Percentiles rank a stretch among this genome's conserved stretches.
Evolutionary conservation across 2,329 filamentous ascomycete genomes (phyloP).

Genomic region (Coleophoma eucalyptorum): DNA sequence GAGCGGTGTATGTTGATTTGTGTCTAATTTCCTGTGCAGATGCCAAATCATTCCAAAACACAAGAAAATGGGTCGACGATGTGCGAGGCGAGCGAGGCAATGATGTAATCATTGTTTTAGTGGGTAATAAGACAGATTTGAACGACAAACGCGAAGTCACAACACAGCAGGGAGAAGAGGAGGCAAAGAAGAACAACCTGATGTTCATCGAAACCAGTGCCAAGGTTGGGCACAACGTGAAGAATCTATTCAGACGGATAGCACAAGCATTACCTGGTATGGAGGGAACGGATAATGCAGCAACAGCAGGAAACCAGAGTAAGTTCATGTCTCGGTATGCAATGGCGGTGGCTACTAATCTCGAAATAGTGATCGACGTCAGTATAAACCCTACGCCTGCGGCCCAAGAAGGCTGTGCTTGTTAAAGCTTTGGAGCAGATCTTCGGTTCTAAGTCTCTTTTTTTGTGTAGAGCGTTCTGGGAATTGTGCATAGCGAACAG

Average conservation of each 20-base stretch:
- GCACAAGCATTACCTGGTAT: slow-evolving; percentile 96
- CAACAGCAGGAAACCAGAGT: slow-evolving; percentile 74
- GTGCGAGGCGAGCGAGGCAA: slow-evolving; percentile 94
- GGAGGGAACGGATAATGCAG: slow-evolving; percentile 83
- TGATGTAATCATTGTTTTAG: slow-evolving; percentile 97
- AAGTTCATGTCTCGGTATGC: slow-evolving; percentile 35
- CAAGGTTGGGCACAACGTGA: slow-evolving; percentile 97
- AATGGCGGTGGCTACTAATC: slow-evolving; percentile 19
- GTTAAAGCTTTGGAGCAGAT: slow-evolving; percentile 36
- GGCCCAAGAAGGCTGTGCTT: slow-evolving; percentile 71
- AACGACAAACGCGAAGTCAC: slow-evolving; percentile 98
- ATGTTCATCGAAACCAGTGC: slow-evolving; percentile 99
- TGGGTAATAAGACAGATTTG: slow-evolving; percentile 98
- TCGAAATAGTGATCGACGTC: slow-evolving; percentile 77
- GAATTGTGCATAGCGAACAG: slow-evolving; percentile 26
- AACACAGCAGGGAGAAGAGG: slow-evolving; percentile 92
- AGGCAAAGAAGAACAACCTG: slow-evolving; percentile 94
- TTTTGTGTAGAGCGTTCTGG: slow-evolving; percentile 15
- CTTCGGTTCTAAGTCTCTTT: slow-evolving; percentile 6
- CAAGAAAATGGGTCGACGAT: slow-evolving; percentile 98
- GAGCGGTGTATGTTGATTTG: too few relatives aligned
- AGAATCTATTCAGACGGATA: slow-evolving; percentile 95
- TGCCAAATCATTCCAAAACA: slow-evolving; percentile 97
- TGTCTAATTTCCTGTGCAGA: slow-evolving; percentile 40
- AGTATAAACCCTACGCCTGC: slow-evolving; percentile 72